Evolutionary conservation across 176 grass and related monocot genomes (phyloP).

Genomic region (Poa pratensis): DNA sequence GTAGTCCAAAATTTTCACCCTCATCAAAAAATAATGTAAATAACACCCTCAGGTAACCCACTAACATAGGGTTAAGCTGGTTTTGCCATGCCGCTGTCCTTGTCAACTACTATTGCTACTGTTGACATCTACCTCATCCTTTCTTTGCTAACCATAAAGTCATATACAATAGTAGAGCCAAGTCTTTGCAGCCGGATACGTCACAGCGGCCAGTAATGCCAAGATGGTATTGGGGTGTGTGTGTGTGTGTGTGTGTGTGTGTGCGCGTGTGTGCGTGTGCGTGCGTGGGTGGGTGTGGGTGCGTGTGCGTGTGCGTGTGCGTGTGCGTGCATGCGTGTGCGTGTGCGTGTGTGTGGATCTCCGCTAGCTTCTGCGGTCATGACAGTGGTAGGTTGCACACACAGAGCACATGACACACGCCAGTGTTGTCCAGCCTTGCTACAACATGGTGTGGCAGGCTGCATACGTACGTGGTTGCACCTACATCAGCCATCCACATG

Average conservation of each 20-base stretch:
- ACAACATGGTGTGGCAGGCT: neutral
- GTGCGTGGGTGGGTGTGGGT: too few species aligned
- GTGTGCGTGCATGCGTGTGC: neutral
- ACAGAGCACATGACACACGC: neutral
- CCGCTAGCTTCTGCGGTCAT: neutral
- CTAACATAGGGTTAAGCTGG: neutral
- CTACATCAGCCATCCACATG: neutral
- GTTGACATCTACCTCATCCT: neutral
- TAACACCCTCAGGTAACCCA: neutral
- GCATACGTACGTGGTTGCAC: neutral
- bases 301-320: neutral
- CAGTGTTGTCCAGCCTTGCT: neutral
- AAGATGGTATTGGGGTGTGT: neutral
- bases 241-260: neutral
- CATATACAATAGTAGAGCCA: slow-evolving; percentile 1
- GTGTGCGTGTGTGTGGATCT: neutral
- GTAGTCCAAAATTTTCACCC: neutral
- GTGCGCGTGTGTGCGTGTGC: too few species aligned
- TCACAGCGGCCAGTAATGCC: neutral
- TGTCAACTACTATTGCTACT: slow-evolving; percentile 1
- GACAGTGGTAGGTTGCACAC: neutral
- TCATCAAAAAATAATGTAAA: neutral
- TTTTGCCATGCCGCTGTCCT: neutral
- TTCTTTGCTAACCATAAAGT: neutral
- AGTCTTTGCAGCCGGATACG: neutral